Percentiles rank a stretch among this genome's conserved stretches.
Evolutionary conservation across 2,329 filamentous ascomycete genomes (phyloP).

Genomic region (Onygenales sp.): DNA sequence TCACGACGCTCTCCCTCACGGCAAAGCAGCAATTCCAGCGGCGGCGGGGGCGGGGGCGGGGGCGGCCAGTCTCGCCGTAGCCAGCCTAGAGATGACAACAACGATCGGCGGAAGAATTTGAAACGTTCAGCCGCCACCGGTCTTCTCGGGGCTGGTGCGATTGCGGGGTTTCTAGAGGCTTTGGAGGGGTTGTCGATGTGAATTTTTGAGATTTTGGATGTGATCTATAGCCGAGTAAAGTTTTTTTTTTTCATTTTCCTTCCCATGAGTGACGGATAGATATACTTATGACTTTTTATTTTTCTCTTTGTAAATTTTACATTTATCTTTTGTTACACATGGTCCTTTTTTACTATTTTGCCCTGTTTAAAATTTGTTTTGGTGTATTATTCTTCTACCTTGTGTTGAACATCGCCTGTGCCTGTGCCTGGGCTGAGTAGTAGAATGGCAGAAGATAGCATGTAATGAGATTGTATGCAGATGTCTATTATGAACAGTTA

Average conservation of each 20-base stretch:
- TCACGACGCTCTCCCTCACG: constrained; percentile 2
- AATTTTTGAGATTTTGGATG: background rate
- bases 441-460: too few relatives aligned
- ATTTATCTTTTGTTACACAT: background rate
- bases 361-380: too few relatives aligned
- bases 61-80: constrained; percentile 4
- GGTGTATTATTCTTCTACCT: too few relatives aligned
- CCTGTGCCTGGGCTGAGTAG: too few relatives aligned
- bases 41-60: background rate
- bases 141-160: constrained; percentile 26
- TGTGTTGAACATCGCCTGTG: too few relatives aligned
- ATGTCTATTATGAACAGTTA: too few relatives aligned
- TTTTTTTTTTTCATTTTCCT: background rate
- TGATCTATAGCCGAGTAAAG: background rate
- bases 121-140: constrained; percentile 26
- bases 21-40: constrained; percentile 4
- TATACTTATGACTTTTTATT: background rate
- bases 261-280: background rate
- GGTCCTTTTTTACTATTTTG: too few relatives aligned
- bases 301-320: background rate
- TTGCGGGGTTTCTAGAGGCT: constrained; percentile 32
- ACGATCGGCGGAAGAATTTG: constrained; percentile 19
- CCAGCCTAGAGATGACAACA: constrained; percentile 10
- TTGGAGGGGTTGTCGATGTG: constrained; percentile 22
- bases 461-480: too few relatives aligned